Evolutionary conservation across 805 yeast species (phyloP).

Genomic region (Candida ficus): DNA sequence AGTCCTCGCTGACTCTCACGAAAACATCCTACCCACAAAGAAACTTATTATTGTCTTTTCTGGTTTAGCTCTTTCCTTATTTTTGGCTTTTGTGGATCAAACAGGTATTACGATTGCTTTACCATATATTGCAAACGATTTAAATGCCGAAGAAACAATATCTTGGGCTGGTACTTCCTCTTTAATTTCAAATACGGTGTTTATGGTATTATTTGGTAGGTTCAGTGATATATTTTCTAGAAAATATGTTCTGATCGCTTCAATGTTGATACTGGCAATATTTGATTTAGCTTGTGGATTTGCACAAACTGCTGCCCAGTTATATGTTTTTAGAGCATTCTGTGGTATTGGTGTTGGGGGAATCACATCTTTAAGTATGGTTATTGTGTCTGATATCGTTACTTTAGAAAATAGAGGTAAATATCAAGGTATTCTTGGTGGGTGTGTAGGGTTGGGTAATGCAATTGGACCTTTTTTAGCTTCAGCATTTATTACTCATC

Average conservation of each 20-base stretch:
- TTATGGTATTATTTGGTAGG: conserved; percentile 49
- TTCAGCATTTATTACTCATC: conserved; percentile 31
- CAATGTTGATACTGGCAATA: conserved; percentile 34
- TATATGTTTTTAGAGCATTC: conserved; percentile 47
- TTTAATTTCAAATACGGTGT: conserved; percentile 44
- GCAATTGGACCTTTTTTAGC: conserved; percentile 39
- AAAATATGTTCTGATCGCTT: conserved; percentile 36
- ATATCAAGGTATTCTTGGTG: conserved; percentile 51
- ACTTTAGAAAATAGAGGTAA: conserved; percentile 49
- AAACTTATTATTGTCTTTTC: conserved; percentile 4
- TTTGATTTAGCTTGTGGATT: conserved; percentile 49
- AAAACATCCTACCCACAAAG: conserved; percentile 8
- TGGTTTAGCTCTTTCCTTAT: conserved; percentile 6
- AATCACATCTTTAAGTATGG: conserved; percentile 44
- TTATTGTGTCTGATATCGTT: conserved; percentile 48
- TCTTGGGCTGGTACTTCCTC: conserved; percentile 58
- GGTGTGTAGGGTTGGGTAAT: conserved; percentile 45
- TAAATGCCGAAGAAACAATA: conserved; percentile 42
- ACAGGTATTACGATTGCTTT: conserved; percentile 9
- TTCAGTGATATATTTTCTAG: conserved; percentile 52
- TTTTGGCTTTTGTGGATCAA: conserved; percentile 10
- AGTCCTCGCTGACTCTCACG: conserved; percentile 29
- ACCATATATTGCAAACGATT: conserved; percentile 41
- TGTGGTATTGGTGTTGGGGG: conserved; percentile 58
- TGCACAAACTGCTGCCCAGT: conserved; percentile 42